phyloP scores from a whole-genome alignment of 371 early-diverging fungal species.

The Mucor lusitanicus region DNA sequence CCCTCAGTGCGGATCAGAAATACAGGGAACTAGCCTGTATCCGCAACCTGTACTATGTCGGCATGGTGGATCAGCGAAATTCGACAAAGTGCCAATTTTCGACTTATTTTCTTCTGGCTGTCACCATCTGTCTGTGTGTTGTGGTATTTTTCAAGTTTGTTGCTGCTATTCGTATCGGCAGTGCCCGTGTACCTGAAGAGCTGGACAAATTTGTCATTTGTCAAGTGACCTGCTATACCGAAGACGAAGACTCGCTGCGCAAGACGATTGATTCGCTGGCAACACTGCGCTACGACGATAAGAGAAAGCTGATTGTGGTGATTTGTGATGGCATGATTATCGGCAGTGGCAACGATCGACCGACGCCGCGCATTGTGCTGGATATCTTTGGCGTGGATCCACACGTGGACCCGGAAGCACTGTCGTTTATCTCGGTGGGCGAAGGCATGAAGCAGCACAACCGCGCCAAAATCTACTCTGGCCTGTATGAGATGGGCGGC shows the following conservation, averaged over 20 bases:
- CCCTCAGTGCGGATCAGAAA: slow-evolving; percentile 31
- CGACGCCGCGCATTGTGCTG: slow-evolving; percentile 94
- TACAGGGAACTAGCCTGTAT: slow-evolving; percentile 64
- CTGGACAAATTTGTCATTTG: slow-evolving; percentile 91
- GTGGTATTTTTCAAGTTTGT: slow-evolving; percentile 92
- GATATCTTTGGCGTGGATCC: slow-evolving; percentile 89
- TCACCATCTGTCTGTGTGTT: slow-evolving; percentile 71
- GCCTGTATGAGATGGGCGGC: slow-evolving; percentile 76
- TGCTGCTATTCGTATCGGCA: slow-evolving; percentile 87
- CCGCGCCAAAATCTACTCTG: slow-evolving; percentile 93
- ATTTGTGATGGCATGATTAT: slow-evolving; percentile 88
- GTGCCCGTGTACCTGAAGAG: slow-evolving; percentile 80
- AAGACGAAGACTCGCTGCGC: slow-evolving; percentile 91
- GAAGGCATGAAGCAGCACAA: slow-evolving; percentile 88
- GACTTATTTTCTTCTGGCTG: slow-evolving; percentile 79
- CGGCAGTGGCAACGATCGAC: slow-evolving; percentile 91
- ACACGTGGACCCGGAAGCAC: slow-evolving; percentile 78
- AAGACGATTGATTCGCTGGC: slow-evolving; percentile 93
- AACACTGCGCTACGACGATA: slow-evolving; percentile 84
- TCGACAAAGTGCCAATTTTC: slow-evolving; percentile 84
- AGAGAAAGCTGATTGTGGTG: slow-evolving; percentile 89
- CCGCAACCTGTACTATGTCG: slow-evolving; percentile 84
- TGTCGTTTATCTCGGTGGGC: slow-evolving; percentile 86
- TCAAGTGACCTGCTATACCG: slow-evolving; percentile 95
- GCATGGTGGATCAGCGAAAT: slow-evolving; percentile 83